These are phyloP conservation scores for Inonotus obliquus DNA, from an alignment of 1,284 basidiomycete species.

Conservation along the genomic window DNA sequence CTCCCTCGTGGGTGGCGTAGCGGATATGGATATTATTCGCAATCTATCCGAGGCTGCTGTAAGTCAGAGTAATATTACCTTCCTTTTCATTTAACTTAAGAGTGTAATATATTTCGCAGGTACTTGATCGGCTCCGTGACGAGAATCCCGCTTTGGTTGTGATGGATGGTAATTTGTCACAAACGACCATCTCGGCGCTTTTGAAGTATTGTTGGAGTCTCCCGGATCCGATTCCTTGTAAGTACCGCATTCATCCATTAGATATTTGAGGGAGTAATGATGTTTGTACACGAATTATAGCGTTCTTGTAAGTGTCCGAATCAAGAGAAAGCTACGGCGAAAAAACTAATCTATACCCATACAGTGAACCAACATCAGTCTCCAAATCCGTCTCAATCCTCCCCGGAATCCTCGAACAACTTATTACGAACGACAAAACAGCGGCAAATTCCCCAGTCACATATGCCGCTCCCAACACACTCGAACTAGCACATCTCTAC, in stretches of 20 bases:
- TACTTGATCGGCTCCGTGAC: conserved; percentile 13
- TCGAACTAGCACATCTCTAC: conserved; percentile 72
- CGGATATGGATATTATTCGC: conserved; percentile 83
- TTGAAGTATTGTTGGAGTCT: conserved; percentile 29
- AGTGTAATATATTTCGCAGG: conserved; percentile 39
- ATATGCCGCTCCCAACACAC: conserved; percentile 74
- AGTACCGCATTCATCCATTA: conserved; percentile 24
- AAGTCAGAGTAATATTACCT: neutral
- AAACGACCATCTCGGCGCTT: conserved; percentile 23
- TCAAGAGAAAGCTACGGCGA: neutral
- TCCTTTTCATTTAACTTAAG: neutral
- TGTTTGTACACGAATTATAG: neutral
- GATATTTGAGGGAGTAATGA: neutral
- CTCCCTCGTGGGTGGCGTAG: conserved; percentile 77
- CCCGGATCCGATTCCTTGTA: conserved; percentile 47
- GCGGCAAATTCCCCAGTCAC: conserved; percentile 44
- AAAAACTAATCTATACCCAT: conserved; percentile 17
- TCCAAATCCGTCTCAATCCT: conserved; percentile 72
- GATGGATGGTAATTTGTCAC: conserved; percentile 78
- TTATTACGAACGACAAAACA: conserved; percentile 22
- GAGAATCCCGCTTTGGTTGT: conserved; percentile 58
- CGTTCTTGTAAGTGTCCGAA: conserved; percentile 17
- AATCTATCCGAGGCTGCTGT: conserved; percentile 33
- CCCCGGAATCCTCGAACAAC: conserved; percentile 46
- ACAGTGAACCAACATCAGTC: conserved; percentile 84